Evolutionary conservation across 371 early-diverging fungal species (phyloP).

Genomic region (Dichotomocladium elegans): DNA sequence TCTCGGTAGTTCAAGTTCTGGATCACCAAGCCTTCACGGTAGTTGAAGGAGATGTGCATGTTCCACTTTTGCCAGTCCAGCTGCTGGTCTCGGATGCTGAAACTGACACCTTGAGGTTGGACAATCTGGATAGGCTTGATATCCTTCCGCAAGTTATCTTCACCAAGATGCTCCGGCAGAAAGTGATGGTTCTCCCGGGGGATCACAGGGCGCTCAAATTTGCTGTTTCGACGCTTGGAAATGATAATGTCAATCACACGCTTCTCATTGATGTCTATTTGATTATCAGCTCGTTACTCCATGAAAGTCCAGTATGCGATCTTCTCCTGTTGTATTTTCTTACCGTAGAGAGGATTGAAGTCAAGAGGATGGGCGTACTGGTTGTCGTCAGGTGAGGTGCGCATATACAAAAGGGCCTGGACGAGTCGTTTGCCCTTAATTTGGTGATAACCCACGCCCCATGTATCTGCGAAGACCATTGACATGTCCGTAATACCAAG

Average conservation of each 20-base stretch:
- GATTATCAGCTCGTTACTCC: neutral
- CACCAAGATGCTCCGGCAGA: constrained; percentile 38
- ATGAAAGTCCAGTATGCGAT: too few species aligned
- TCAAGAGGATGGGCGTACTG: constrained; percentile 51
- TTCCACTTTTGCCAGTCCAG: constrained; percentile 53
- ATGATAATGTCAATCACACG: constrained; percentile 31
- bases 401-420: constrained; percentile 41
- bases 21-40: constrained; percentile 48
- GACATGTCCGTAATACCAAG: constrained; percentile 42
- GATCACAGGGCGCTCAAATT: constrained; percentile 35
- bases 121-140: constrained; percentile 41
- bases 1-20: constrained; percentile 42
- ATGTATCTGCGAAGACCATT: constrained; percentile 35
- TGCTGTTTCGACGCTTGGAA: constrained; percentile 30
- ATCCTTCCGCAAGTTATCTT: constrained; percentile 36
- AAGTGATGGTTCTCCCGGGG: constrained; percentile 33
- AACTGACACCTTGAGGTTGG: constrained; percentile 49
- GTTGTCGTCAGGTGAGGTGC: constrained; percentile 37
- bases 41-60: constrained; percentile 42
- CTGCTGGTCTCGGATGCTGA: constrained; percentile 37
- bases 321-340: neutral
- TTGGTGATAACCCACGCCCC: constrained; percentile 39
- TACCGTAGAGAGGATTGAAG: constrained; percentile 40
- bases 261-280: constrained; percentile 27
- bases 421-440: constrained; percentile 35